A percentile compares a stretch with the other conserved stretches of the same genome.
Evolutionary conservation across 805 yeast genomes (phyloP).

Genomic region (Candida suzukii): DNA sequence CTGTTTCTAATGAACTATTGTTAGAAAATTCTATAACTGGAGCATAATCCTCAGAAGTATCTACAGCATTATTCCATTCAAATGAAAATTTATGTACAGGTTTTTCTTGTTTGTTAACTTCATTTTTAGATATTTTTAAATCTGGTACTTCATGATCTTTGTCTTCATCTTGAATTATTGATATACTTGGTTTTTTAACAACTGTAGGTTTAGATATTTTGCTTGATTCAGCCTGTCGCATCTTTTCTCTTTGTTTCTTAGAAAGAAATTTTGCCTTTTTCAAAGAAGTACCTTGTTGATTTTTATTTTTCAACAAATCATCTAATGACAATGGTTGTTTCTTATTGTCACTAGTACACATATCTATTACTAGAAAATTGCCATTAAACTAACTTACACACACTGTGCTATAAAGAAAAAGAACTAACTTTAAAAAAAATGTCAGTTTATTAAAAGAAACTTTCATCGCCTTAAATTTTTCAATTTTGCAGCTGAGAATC

Average conservation of each 20-base stretch:
- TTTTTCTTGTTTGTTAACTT: slow-evolving; percentile 2
- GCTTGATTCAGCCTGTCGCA: slow-evolving; percentile 14
- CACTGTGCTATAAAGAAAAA: too few species aligned
- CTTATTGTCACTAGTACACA: background rate
- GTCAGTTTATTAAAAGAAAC: too few species aligned
- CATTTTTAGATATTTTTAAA: slow-evolving; percentile 1
- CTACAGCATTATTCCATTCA: slow-evolving; percentile 66
- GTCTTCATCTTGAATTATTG: background rate
- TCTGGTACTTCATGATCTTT: background rate
- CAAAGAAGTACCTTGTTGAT: slow-evolving; percentile 4
- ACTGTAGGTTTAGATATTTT: slow-evolving; percentile 4
- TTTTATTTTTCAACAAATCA: slow-evolving; percentile 24
- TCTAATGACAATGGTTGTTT: slow-evolving; percentile 30
- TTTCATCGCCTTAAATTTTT: too few species aligned
- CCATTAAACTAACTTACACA: too few species aligned
- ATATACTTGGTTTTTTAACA: slow-evolving; percentile 2
- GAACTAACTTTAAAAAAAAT: too few species aligned
- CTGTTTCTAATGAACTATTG: slow-evolving; percentile 15
- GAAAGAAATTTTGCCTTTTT: slow-evolving; percentile 31
- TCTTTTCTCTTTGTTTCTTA: slow-evolving; percentile 34
- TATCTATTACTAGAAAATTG: too few species aligned
- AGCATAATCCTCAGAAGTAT: slow-evolving; percentile 42
- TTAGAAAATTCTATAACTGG: slow-evolving; percentile 27
- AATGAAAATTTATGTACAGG: slow-evolving; percentile 43
- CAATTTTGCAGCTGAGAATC: too few species aligned